phyloP scores from a whole-genome alignment of 1,284 basidiomycete species.

The Malassezia nana region DNA sequence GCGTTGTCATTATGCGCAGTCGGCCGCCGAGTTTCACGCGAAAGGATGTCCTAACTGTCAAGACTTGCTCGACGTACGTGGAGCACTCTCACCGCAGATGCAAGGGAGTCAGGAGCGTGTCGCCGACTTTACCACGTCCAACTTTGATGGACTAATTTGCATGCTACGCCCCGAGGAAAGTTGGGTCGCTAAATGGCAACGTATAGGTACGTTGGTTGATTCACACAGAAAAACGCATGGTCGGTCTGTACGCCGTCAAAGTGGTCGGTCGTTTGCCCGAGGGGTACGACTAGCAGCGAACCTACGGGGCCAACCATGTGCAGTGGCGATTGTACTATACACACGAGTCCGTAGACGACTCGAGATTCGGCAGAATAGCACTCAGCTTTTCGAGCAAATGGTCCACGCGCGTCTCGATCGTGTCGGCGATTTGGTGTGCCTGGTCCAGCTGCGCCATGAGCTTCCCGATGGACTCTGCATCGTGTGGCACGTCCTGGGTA shows the following conservation, averaged over 20 bases:
- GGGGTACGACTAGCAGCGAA: conserved; percentile 9
- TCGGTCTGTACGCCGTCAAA: conserved; percentile 46
- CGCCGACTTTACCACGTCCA: conserved; percentile 75
- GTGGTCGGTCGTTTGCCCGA: conserved; percentile 39
- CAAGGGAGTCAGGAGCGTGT: conserved; percentile 76
- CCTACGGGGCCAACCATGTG: not conserved
- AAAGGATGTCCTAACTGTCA: conserved; percentile 94
- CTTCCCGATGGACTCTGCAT: conserved; percentile 18
- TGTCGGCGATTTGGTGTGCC: conserved; percentile 23
- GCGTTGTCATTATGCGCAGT: conserved; percentile 79
- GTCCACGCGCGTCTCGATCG: conserved; percentile 26
- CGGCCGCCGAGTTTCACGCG: conserved; percentile 70
- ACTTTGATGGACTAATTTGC: conserved; percentile 85
- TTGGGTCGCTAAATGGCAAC: conserved; percentile 65
- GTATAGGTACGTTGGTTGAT: conserved; percentile 24
- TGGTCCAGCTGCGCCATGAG: conserved; percentile 20
- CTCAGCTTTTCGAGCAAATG: conserved; percentile 20
- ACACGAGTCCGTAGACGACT: not conserved
- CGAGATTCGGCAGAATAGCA: conserved; percentile 4
- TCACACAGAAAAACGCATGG: conserved; percentile 39
- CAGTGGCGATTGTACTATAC: conserved; percentile 13
- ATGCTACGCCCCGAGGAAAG: conserved; percentile 77
- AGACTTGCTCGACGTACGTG: conserved; percentile 72
- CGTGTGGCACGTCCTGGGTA: conserved; percentile 10
- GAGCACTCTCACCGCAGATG: conserved; percentile 56